These are phyloP conservation scores for Gloeophyllum trabeum DNA, from an alignment of 768 basidiomycete genomes.

Conservation along the genomic window DNA sequence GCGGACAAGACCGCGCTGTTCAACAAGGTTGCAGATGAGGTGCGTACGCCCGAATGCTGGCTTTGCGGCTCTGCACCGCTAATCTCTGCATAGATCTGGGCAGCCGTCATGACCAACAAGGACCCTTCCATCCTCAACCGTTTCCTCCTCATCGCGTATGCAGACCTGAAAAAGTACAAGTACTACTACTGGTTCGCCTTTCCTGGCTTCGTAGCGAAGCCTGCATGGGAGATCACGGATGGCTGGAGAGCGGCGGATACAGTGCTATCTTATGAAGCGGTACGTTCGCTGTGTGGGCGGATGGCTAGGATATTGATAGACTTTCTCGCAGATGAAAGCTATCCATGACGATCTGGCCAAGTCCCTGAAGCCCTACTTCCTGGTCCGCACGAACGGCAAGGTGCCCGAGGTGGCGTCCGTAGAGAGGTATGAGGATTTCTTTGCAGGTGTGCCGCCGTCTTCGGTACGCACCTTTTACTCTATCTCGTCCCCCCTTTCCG, in stretches of 20 bases:
- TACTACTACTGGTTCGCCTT: constrained; percentile 99
- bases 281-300: constrained; percentile 16
- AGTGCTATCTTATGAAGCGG: constrained; percentile 30
- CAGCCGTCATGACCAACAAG: constrained; percentile 38
- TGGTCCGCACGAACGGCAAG: constrained; percentile 32
- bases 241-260: constrained; percentile 46
- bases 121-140: constrained; percentile 50
- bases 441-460: constrained; percentile 28
- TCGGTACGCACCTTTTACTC: constrained; percentile 23
- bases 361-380: constrained; percentile 45
- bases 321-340: constrained; percentile 30
- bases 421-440: constrained; percentile 49
- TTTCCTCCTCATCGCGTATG: constrained; percentile 87
- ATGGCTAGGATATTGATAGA: background rate
- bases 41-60: constrained; percentile 19
- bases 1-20: constrained; percentile 86
- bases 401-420: constrained; percentile 35
- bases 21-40: constrained; percentile 58
- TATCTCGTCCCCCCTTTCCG: background rate
- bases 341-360: constrained; percentile 39
- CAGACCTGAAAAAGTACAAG: constrained; percentile 96
- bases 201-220: constrained; percentile 83
- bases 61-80: background rate
- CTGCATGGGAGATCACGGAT: constrained; percentile 76
- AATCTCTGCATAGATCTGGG: constrained; percentile 48